These are phyloP conservation scores for Cornus suecica DNA, from an alignment of 148 eudicot genomes.

Conservation along the genomic window DNA sequence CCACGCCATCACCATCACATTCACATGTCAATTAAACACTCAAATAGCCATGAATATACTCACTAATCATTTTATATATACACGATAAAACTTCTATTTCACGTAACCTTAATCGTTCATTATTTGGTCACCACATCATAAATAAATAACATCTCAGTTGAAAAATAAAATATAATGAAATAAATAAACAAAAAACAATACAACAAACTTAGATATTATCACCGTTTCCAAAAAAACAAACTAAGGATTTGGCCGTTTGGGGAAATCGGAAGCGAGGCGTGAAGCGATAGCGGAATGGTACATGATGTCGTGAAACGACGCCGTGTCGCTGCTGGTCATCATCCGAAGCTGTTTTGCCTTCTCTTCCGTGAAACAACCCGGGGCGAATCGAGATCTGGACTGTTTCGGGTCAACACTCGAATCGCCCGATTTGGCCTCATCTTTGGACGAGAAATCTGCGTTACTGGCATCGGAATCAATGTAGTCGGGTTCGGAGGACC, in stretches of 20 bases:
- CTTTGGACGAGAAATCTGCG: neutral
- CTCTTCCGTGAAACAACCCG: constrained; percentile 39
- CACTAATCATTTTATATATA: no score
- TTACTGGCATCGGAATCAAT: neutral
- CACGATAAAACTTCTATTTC: no score
- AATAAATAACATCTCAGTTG: no score
- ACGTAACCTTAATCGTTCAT: no score
- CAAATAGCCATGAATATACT: no score
- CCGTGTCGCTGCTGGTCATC: constrained; percentile 37
- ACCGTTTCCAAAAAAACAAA: no score
- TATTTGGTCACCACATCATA: no score
- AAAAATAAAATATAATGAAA: no score
- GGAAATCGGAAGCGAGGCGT: constrained; percentile 41
- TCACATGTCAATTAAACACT: no score
- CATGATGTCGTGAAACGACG: constrained; percentile 38
- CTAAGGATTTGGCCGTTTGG: constrained; percentile 12
- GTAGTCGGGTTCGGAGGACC: constrained; percentile 28
- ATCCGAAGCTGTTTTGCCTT: constrained; percentile 42
- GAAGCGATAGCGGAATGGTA: constrained; percentile 54
- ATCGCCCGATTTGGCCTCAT: neutral
- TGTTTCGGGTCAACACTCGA: neutral
- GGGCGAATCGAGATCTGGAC: constrained; percentile 15
- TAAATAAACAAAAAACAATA: no score
- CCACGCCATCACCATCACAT: no score
- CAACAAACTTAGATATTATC: no score